Conservation (phyloP, 1,284 basidiomycete species). For the Trichosporon asahii region DNA sequence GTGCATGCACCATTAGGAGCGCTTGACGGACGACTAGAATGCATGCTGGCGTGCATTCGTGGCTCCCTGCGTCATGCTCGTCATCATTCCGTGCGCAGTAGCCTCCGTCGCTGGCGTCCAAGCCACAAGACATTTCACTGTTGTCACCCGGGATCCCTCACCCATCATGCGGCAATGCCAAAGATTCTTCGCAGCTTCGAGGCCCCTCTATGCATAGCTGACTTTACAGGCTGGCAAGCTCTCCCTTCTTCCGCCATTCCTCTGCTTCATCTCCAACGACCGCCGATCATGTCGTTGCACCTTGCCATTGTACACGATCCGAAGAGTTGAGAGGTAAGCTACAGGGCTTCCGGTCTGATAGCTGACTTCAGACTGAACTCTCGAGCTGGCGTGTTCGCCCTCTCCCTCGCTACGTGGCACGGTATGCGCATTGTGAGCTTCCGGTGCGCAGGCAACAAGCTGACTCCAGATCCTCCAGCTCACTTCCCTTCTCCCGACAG, state of each 20-base stretch:
- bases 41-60: slow-evolving; percentile 1
- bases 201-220: not conserved
- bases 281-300: slow-evolving; percentile 88
- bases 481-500: slow-evolving; percentile 90
- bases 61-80: not conserved
- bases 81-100: not conserved
- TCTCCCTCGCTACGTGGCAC: slow-evolving; percentile 93
- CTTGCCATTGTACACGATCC: slow-evolving; percentile 85
- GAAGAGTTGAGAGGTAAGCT: slow-evolving; percentile 78
- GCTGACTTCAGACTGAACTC: slow-evolving; percentile 61
- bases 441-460: slow-evolving; percentile 3
- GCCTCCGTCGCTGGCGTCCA: not conserved
- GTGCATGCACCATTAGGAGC: not conserved
- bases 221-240: slow-evolving; percentile 75
- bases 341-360: not conserved
- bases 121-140: not conserved
- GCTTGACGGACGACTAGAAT: not conserved
- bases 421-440: slow-evolving; percentile 82
- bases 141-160: not conserved
- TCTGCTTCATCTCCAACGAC: slow-evolving; percentile 88
- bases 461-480: slow-evolving; percentile 78
- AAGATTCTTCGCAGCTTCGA: not conserved
- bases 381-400: slow-evolving; percentile 87
- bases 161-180: not conserved
- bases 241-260: slow-evolving; percentile 81